Evolutionary conservation across 2,329 filamentous ascomycete species (phyloP).

Genomic region (Neofusicoccum ribis): DNA sequence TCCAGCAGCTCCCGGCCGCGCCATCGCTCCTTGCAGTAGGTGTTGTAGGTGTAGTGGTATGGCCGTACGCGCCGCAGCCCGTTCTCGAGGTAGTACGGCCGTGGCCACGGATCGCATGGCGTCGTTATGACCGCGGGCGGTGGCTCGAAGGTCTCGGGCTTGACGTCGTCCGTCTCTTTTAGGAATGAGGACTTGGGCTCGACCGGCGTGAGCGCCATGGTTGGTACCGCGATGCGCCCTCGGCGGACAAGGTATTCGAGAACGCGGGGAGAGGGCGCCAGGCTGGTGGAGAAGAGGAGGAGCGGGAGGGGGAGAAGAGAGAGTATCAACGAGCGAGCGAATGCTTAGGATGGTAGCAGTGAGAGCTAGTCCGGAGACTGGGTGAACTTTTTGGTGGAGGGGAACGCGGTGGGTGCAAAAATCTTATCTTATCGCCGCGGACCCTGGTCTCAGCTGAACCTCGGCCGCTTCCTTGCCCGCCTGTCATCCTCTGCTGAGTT

Average conservation of each 20-base stretch:
- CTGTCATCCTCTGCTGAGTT: background rate
- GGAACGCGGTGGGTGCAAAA: background rate
- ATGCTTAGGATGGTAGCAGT: background rate
- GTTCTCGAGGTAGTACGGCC: conserved; percentile 80
- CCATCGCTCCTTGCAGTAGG: conserved; percentile 93
- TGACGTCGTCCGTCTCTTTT: conserved; percentile 19
- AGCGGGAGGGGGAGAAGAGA: background rate
- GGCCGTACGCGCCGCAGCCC: conserved; percentile 80
- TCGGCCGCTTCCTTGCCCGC: conserved; percentile 6
- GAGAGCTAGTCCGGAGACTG: background rate
- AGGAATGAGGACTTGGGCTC: conserved; percentile 26
- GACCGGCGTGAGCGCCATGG: conserved; percentile 45
- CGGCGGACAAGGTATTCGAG: conserved; percentile 54
- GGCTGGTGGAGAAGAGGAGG: conserved; percentile 7
- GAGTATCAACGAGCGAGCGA: background rate
- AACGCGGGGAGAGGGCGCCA: conserved; percentile 56
- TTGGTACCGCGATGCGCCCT: conserved; percentile 40
- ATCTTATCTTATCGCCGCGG: conserved; percentile 17
- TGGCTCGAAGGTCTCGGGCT: conserved; percentile 38
- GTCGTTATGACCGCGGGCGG: conserved; percentile 54
- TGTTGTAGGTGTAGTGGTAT: conserved; percentile 94
- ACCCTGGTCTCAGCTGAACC: background rate
- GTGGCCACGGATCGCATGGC: conserved; percentile 60
- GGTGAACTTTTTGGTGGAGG: conserved; percentile 8
- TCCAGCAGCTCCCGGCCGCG: conserved; percentile 77